Evolutionary conservation across 2,329 filamentous ascomycete genomes (phyloP), one percentile per base, ranked within the genome.

Genomic region (Aureobasidium sp.): DNA sequence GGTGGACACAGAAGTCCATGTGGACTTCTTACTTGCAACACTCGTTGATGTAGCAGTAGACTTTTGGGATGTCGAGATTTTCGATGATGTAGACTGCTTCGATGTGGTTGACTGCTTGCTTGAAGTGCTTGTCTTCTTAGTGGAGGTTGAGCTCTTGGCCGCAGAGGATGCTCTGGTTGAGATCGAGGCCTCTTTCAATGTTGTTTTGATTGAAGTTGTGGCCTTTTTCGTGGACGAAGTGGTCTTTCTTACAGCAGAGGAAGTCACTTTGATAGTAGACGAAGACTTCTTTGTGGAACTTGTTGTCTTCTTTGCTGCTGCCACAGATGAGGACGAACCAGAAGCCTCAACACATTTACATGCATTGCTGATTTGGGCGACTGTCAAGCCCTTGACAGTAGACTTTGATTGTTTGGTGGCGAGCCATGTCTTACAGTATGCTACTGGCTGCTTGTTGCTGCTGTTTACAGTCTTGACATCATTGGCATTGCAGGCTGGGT

Each of bases 351-450:
- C 29, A 16, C 57, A 60, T 51, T 50, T 60, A 13, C 57, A 60
- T 13, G 47, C 57, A 36, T 36, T 44, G 57, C 57, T 60, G 36
- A 60, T 47, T 39, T 51, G 57, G 25, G 57, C 47, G 14, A 51
- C 57, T n/a, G 9, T 32, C 25, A 60, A 14, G n/a, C 47, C 57
- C 47, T 60, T 60, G 36, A 51, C 47, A 6, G 47, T 60, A 21
- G 57, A 60, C 37, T 50, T 60, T 14, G 32, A 36, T 14, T 60
- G 45, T 14, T 60, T 60, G 47, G 7, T 60, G 10, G 47, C 25
- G 7, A 60, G 57, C 57, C 57, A 60, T 60, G 57, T 51, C 25
- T 60, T 60, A 47, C 57, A 60, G 47, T 50, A 60, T 27, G 36
- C 14, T 5, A 50, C 37, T 8, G 57, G 57, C 30, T 60, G 57